Evolutionary conservation across 2,329 filamentous ascomycete species (phyloP).

Genomic region (Cryphonectria parasitica): DNA sequence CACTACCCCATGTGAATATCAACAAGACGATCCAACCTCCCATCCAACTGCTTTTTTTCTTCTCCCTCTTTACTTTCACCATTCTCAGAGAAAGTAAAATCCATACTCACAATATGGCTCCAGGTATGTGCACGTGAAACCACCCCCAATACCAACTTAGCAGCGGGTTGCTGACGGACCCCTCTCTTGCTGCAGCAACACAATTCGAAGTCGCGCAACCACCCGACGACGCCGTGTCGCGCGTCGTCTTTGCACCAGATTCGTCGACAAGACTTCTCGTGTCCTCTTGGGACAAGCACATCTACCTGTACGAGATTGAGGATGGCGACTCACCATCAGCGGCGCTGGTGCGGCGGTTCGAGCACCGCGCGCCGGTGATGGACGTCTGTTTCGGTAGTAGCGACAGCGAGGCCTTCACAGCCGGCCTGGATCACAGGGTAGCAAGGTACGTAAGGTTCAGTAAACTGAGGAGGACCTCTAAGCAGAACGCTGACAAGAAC

Average conservation of each 20-base stretch:
- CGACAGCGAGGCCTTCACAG: conserved; percentile 83
- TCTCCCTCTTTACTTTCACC: neutral
- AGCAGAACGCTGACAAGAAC: conserved; percentile 4
- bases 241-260: conserved; percentile 80
- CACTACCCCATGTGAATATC: conserved; percentile 23
- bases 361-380: conserved; percentile 83
- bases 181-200: conserved; percentile 49
- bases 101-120: conserved; percentile 41
- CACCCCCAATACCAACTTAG: neutral
- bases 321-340: conserved; percentile 61
- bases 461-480: neutral
- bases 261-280: conserved; percentile 80
- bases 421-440: conserved; percentile 85
- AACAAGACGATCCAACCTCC: conserved; percentile 14
- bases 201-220: conserved; percentile 85
- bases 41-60: neutral
- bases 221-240: conserved; percentile 84
- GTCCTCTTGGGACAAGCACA: conserved; percentile 90
- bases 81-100: neutral
- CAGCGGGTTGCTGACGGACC: conserved; percentile 29
- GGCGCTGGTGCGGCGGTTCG: conserved; percentile 71
- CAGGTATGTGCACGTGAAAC: conserved; percentile 39
- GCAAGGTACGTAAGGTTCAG: conserved; percentile 59
- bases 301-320: conserved; percentile 84
- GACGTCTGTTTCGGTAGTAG: conserved; percentile 88